These are phyloP conservation scores for Botrytis elliptica DNA, from an alignment of 2,329 filamentous ascomycete genomes.

Conservation along the genomic window DNA sequence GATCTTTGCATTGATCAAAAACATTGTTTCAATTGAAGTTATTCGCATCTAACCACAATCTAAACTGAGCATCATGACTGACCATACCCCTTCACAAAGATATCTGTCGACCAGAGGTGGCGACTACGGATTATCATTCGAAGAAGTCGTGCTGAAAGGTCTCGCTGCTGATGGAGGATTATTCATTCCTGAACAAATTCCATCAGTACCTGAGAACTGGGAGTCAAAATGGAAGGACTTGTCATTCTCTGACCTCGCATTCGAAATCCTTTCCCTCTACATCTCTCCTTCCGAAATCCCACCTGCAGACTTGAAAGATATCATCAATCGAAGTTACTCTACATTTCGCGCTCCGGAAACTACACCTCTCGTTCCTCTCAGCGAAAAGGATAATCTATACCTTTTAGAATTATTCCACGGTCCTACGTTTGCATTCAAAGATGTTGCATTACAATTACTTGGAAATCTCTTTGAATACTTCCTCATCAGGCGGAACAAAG, in stretches of 20 bases:
- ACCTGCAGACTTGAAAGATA: conserved; percentile 71
- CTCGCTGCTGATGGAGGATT: conserved; percentile 84
- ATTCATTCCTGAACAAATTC: conserved; percentile 83
- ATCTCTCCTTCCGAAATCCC: conserved; percentile 84
- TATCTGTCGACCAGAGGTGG: conserved; percentile 64
- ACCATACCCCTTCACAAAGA: conserved; percentile 52
- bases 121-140: conserved; percentile 74
- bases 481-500: conserved; percentile 68
- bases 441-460: conserved; percentile 88
- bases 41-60: background rate
- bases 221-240: conserved; percentile 71
- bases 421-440: conserved; percentile 93
- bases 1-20: background rate
- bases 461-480: conserved; percentile 97
- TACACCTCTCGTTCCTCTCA: conserved; percentile 76
- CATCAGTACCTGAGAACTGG: conserved; percentile 61
- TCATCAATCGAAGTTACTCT: conserved; percentile 82
- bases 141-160: conserved; percentile 86
- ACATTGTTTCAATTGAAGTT: conserved; percentile 4
- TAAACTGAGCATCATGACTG: conserved; percentile 24
- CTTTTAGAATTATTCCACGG: conserved; percentile 95
- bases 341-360: conserved; percentile 81
- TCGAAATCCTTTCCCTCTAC: conserved; percentile 82
- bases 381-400: conserved; percentile 70
- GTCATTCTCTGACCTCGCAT: conserved; percentile 78